Evolutionary conservation across 2,329 filamentous ascomycete species (phyloP), one percentile per base, ranked within the genome.

Genomic region (Mariannaea sp.): DNA sequence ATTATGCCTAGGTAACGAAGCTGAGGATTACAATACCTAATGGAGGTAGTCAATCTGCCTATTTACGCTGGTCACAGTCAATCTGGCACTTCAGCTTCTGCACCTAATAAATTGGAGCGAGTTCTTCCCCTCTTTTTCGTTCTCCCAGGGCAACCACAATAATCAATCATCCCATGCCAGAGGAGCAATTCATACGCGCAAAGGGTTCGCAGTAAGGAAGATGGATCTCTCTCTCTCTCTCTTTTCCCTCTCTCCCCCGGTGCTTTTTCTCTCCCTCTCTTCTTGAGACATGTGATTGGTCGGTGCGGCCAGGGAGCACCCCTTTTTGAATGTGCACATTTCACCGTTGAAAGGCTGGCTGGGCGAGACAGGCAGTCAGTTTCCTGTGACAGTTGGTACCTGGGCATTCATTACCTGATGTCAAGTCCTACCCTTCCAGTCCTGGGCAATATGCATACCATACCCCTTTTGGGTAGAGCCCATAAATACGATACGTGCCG

Each of bases 381-480:
- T 41, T 32, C n/a, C n/a, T 43, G 29, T 14, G 43, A 47, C 44
- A 36, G 49, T 47, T 43, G 50, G 50, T 48, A 53, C 50, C 50
- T 53, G 50, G 48, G n/a, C n/a, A n/a, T n/a, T 53, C 44, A 53
- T 53, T 53, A 53, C 50, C 50, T 53, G 50, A 53, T 39, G 19
- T 46, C 42, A 32, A 48, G 43, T 47, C 35, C 42, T 33, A 35
- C 49, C 38, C 29, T 24, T 8, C 30, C 30, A 24, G 44, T 27
- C 14, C 29, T 42, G 24, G 38, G 22, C 24, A 10, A 13, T 24
- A 5, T 24, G 22, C 22, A 24, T 24, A 8, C 22, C 22, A 24
- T 24, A 24, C 5, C 22, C 22, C 22, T 5, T 24, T 24, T 24
- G 22, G 22, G 22, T 24, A 24, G 22, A 5, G n/a, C n/a, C n/a